Conservation (phyloP, 2,329 filamentous ascomycete species). For the Fusarium verrucosum region DNA sequence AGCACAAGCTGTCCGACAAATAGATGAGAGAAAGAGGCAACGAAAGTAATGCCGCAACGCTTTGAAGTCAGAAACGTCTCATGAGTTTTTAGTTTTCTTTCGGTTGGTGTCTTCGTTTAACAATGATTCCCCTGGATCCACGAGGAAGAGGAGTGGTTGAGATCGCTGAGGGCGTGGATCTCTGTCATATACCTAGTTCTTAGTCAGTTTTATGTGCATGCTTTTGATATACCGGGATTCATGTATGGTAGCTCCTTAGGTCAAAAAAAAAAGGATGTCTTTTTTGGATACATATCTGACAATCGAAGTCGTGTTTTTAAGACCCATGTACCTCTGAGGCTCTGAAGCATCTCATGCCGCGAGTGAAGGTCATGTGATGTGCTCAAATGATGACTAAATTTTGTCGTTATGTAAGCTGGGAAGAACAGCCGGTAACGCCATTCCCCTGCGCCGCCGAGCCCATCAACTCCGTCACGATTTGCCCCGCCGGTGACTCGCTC, state of each 20-base stretch:
- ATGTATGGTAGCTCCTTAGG: slow-evolving; percentile 37
- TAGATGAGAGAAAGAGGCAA: slow-evolving; percentile 35
- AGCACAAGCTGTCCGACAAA: slow-evolving; percentile 55
- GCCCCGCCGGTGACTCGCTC: slow-evolving; percentile 52
- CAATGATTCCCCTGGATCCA: slow-evolving; percentile 54
- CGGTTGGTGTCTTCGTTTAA: slow-evolving; percentile 51
- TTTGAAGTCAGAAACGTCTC: slow-evolving; percentile 40
- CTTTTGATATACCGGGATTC: slow-evolving; percentile 42
- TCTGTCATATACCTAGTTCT: slow-evolving; percentile 51
- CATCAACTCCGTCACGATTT: slow-evolving; percentile 47
- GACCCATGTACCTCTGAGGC: neutral
- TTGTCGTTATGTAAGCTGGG: slow-evolving; percentile 4
- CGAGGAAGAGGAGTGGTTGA: slow-evolving; percentile 47
- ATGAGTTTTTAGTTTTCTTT: slow-evolving; percentile 43
- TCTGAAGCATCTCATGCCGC: neutral
- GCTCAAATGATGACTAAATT: slow-evolving; percentile 33
- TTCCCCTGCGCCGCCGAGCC: slow-evolving; percentile 23
- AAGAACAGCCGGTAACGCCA: slow-evolving; percentile 23
- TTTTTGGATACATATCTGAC: slow-evolving; percentile 19
- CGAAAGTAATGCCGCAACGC: slow-evolving; percentile 41
- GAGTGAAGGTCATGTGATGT: slow-evolving; percentile 14
- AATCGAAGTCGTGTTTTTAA: neutral
- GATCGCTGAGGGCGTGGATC: slow-evolving; percentile 45
- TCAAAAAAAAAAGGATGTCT: slow-evolving; percentile 27
- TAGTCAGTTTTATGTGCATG: slow-evolving; percentile 42